These are phyloP conservation scores for Aureobasidium pullulans DNA, from an alignment of 2,329 filamentous ascomycete genomes.

Conservation along the genomic window DNA sequence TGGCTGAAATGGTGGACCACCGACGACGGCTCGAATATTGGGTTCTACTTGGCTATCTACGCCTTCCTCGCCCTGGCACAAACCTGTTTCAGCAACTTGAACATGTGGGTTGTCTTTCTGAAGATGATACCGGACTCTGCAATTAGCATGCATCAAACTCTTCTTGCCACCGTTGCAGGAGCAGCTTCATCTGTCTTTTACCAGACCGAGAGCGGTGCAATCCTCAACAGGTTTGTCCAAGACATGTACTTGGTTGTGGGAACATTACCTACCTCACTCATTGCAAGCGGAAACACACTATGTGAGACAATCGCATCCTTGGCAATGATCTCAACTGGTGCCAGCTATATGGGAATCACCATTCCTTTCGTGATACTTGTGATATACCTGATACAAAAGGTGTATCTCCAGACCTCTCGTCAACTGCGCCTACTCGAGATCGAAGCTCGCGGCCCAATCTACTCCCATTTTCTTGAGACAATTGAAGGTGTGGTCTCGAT, in stretches of 20 bases:
- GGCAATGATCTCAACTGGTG: constrained; percentile 19
- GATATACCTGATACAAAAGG: constrained; percentile 13
- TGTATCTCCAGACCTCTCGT: constrained; percentile 42
- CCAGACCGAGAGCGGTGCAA: constrained; percentile 34
- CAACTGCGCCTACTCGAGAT: constrained; percentile 47
- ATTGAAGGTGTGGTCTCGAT: constrained; percentile 44
- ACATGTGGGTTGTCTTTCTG: constrained; percentile 8
- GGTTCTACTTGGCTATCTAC: constrained; percentile 12
- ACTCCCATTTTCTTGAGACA: constrained; percentile 45
- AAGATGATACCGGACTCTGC: constrained; percentile 13
- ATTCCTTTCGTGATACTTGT: constrained; percentile 30
- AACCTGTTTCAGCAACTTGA: neutral
- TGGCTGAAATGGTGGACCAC: constrained; percentile 22
- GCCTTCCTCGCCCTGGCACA: neutral
- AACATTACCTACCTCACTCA: constrained; percentile 24
- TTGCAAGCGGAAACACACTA: constrained; percentile 30
- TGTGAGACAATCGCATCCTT: neutral
- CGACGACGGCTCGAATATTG: constrained; percentile 27
- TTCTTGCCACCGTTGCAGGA: constrained; percentile 20
- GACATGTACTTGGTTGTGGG: constrained; percentile 25
- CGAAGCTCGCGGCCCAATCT: constrained; percentile 44
- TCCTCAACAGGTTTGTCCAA: constrained; percentile 26
- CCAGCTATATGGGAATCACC: constrained; percentile 32
- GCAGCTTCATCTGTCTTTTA: constrained; percentile 32
- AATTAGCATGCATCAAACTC: constrained; percentile 24